Base-by-base conservation (phyloP, 2,329 filamentous ascomycete species). In the Exophiala oligosperma region DNA sequence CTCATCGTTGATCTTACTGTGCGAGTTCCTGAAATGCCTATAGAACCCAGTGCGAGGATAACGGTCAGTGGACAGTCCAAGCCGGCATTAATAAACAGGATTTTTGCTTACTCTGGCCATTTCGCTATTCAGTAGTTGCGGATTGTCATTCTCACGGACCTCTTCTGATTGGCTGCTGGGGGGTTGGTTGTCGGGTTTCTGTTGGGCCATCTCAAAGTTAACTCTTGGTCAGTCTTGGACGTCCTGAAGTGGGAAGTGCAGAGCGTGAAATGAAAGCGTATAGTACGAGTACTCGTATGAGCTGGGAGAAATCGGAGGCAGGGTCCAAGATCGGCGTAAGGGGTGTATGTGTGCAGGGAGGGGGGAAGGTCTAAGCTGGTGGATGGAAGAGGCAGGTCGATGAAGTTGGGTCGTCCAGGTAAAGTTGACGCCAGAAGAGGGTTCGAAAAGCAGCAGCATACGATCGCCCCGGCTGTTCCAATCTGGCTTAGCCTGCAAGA, bases 1-100 rank as follows among this genome's bases (percentile, higher is more conserved):
- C 43, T 46, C 43, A 24, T 46, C 9, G 21, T 12, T 46, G 32
- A 46, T 11, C 23, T 59, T 57, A 72, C 70, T 65, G 61, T 43
- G 69, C 68, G 41, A 72, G 54, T 46, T 72, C 70, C 60, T 70
- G 66, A 44, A 72, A 72, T 11, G 69, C 70, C 69, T 72, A 40
- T 55, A 54, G 46, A 12, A 40, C 32, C 23, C n/a, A 41, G 32
- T n/a, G 35, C 32, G 17, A 23, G n/a, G 35, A 49, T 48, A 44
- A 17, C 12, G 37, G 61, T 60, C 57, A 60, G 54, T 49, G 51
- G 50, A 46, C 17, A 32, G 24, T 12, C 23, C 14, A 46, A 4
- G 11, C 32, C 44, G 40, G n/a, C 24, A 48, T 23, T 21, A 41
- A 43, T 8, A 29, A 50, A 23, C 12, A 29, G 26, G 23, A 35